These are phyloP conservation scores for Stemphylium lycopersici DNA, from an alignment of 2,329 filamentous ascomycete genomes.

Conservation along the genomic window DNA sequence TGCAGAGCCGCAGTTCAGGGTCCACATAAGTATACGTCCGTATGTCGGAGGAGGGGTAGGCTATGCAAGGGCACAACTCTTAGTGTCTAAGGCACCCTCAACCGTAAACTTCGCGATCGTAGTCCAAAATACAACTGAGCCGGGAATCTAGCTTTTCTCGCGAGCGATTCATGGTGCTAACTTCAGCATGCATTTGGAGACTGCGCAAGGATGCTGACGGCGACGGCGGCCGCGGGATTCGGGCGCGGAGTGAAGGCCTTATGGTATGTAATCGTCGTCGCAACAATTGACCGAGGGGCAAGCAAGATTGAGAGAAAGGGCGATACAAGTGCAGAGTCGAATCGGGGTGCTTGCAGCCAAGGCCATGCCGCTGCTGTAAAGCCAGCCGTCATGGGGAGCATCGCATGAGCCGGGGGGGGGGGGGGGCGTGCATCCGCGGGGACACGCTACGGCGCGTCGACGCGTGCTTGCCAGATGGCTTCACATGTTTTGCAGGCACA, in stretches of 20 bases:
- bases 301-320: background rate
- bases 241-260: background rate
- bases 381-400: slow-evolving; percentile 12
- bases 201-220: background rate
- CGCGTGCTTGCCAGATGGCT: slow-evolving; percentile 14
- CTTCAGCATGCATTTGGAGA: no score
- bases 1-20: slow-evolving; percentile 9
- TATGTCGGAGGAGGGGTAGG: slow-evolving; percentile 7
- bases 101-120: background rate
- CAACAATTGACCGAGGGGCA: background rate
- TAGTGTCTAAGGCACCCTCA: slow-evolving; percentile 4
- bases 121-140: background rate
- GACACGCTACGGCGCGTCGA: slow-evolving; percentile 25
- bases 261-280: background rate
- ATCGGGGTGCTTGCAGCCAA: background rate
- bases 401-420: background rate
- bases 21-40: slow-evolving; percentile 6
- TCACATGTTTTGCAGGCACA: background rate
- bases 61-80: slow-evolving; percentile 14
- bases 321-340: background rate
- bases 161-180: background rate
- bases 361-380: background rate
- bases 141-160: background rate
- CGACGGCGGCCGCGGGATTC: slow-evolving; percentile 2
- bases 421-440: slow-evolving; percentile 10